These are phyloP conservation scores for Delonix regia DNA, from an alignment of 306 rosid species.

Conservation along the genomic window DNA sequence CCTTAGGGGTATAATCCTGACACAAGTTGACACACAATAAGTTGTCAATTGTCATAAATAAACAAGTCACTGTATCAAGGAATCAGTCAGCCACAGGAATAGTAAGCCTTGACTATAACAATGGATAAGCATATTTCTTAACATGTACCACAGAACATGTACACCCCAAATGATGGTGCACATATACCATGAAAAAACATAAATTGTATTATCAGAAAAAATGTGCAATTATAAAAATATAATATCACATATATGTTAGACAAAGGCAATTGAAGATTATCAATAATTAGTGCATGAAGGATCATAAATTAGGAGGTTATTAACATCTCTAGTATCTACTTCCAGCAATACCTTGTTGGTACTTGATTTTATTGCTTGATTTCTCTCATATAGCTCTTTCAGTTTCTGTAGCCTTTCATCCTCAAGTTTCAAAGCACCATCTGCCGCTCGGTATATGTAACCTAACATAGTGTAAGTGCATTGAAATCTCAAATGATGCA, in stretches of 20 bases:
- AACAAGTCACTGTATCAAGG: slow-evolving; percentile 27
- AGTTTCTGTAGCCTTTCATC: slow-evolving; percentile 68
- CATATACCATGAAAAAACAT: slow-evolving; percentile 19
- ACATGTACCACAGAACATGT: slow-evolving; percentile 5
- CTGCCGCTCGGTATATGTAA: slow-evolving; percentile 57
- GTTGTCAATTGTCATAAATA: background rate
- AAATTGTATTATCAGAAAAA: background rate
- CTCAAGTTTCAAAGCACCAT: slow-evolving; percentile 74
- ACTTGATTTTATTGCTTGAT: slow-evolving; percentile 56
- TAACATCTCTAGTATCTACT: slow-evolving; percentile 16
- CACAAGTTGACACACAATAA: slow-evolving; percentile 29
- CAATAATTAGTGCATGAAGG: slow-evolving; percentile 19
- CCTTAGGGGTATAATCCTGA: slow-evolving; percentile 66
- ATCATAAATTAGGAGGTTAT: slow-evolving; percentile 19
- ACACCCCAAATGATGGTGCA: background rate
- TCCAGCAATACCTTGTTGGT: slow-evolving; percentile 60
- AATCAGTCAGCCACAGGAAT: background rate
- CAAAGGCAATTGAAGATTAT: slow-evolving; percentile 25
- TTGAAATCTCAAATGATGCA: slow-evolving; percentile 31
- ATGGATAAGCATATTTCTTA: background rate
- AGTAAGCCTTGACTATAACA: slow-evolving; percentile 10
- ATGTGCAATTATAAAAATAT: background rate
- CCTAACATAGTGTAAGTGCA: slow-evolving; percentile 49
- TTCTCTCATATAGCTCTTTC: slow-evolving; percentile 57
- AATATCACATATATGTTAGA: slow-evolving; percentile 10